These are phyloP conservation scores for Calocybe cyanea DNA, from an alignment of 768 basidiomycete species.

Conservation along the genomic window DNA sequence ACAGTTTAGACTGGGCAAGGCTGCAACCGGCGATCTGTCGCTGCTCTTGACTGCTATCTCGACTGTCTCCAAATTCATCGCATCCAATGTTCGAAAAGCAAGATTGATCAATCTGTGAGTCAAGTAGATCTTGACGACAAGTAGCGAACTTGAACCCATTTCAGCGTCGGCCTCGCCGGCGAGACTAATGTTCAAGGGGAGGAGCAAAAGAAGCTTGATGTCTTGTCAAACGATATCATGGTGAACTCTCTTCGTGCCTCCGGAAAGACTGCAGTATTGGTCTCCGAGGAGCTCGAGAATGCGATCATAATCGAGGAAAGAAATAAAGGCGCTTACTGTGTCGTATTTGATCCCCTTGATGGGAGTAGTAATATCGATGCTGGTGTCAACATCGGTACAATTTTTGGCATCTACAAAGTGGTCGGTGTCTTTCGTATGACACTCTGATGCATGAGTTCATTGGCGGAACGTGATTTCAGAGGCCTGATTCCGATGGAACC, in stretches of 20 bases:
- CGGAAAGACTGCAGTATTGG: slow-evolving; percentile 95
- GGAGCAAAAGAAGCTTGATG: slow-evolving; percentile 98
- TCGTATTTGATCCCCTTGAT: slow-evolving; percentile 97
- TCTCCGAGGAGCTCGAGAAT: slow-evolving; percentile 93
- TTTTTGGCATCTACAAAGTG: slow-evolving; percentile 94
- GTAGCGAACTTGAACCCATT: slow-evolving; percentile 6
- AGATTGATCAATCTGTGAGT: slow-evolving; percentile 94
- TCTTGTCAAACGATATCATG: slow-evolving; percentile 99
- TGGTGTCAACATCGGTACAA: slow-evolving; percentile 96
- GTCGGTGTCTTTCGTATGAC: slow-evolving; percentile 42
- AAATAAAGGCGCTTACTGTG: slow-evolving; percentile 87
- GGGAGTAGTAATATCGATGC: slow-evolving; percentile 97
- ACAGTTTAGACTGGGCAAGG: slow-evolving; percentile 75
- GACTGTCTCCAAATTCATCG: slow-evolving; percentile 95
- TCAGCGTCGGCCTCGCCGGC: slow-evolving; percentile 92
- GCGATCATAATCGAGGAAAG: slow-evolving; percentile 85
- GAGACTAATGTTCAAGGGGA: slow-evolving; percentile 97
- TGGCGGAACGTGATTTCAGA: slow-evolving; percentile 34
- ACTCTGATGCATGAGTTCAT: neutral
- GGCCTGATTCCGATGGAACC: slow-evolving; percentile 72
- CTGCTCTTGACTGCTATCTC: slow-evolving; percentile 94
- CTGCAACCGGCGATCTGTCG: slow-evolving; percentile 92
- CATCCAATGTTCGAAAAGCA: slow-evolving; percentile 95
- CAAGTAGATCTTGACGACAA: neutral
- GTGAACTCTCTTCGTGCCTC: slow-evolving; percentile 93